Evolutionary conservation across 768 basidiomycete genomes (phyloP).

Genomic region (Calocybe cyanea): DNA sequence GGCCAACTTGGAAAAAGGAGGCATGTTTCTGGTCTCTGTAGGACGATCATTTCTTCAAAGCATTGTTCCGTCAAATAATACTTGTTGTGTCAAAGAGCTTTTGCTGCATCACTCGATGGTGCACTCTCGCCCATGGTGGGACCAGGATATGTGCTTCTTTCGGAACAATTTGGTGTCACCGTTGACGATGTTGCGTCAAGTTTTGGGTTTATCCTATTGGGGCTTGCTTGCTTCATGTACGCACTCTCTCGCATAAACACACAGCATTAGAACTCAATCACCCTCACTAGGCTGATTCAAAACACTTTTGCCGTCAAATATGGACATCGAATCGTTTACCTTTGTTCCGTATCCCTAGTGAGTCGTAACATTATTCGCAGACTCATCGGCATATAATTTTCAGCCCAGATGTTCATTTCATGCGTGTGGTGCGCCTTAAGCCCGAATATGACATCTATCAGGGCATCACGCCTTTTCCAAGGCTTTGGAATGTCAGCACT

Average conservation of each 20-base stretch:
- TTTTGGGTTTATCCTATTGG: slow-evolving; percentile 37
- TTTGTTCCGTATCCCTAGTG: slow-evolving; percentile 35
- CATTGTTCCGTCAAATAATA: too few species aligned
- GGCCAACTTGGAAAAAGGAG: slow-evolving; percentile 44
- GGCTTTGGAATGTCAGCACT: slow-evolving; percentile 43
- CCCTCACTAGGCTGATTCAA: slow-evolving; percentile 28
- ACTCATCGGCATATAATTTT: not conserved
- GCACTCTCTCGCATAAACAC: slow-evolving; percentile 5
- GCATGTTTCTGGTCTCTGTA: slow-evolving; percentile 43
- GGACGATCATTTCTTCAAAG: slow-evolving; percentile 4
- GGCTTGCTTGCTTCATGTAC: slow-evolving; percentile 40
- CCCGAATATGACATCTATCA: slow-evolving; percentile 37
- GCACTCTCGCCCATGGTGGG: slow-evolving; percentile 40
- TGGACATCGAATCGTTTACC: slow-evolving; percentile 43
- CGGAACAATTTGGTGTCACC: slow-evolving; percentile 35
- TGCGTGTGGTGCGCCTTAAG: slow-evolving; percentile 43
- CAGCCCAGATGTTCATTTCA: slow-evolving; percentile 36
- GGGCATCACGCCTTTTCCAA: slow-evolving; percentile 40
- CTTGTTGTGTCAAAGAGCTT: slow-evolving; percentile 22
- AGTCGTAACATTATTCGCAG: slow-evolving; percentile 3
- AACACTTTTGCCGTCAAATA: slow-evolving; percentile 38
- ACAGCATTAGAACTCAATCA: not conserved
- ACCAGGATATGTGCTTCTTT: slow-evolving; percentile 38
- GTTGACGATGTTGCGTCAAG: slow-evolving; percentile 40
- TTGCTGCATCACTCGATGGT: slow-evolving; percentile 38